Base-by-base conservation (phyloP, 192 early-diverging fungal species). In the Entomortierella lignicola region DNA sequence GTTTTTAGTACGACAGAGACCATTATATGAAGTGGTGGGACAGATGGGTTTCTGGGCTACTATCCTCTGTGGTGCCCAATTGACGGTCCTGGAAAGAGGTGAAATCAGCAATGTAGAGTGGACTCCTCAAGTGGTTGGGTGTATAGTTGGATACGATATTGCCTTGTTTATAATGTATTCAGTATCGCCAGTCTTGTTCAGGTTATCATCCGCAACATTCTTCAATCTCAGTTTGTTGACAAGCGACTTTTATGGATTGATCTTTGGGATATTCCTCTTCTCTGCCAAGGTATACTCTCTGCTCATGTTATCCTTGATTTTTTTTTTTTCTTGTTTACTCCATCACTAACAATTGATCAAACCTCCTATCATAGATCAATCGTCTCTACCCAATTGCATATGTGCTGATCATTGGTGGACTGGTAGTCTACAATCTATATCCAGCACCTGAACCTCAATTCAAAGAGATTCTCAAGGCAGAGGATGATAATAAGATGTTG, bases 201-300 rank as follows among this genome's bases (percentile, higher is more conserved):
- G 91, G 18, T 50, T 89, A 54, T 85, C 89, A 55, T 91, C 89
- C 42, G 92, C 93, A 0, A 85, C 90, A 17, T 88, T 93, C 47
- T 92, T 92, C 81, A 94, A 94, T 62, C 61, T 94, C 59, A 92
- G 91, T n/a, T 79, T 94, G 15, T 71, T 94, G 63, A 92, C 93
- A 8, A 91, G 89, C 56, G 92, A 94, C 72, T 93, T 94, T 63
- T 94, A 93, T 71, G 90, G 91, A 1, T 81, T 93, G 34, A 85
- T 92, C 63, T 93, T 94, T 85, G 89, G 89, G 25, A 77, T 91
- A 53, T 88, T 87, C 71, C 79, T 94, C 56, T 92, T 92, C 82
- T 81, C 86, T 34, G 79, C 90, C 65, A 84, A 60, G 59, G 89
- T 93, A 57, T 54, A 13, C 6, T 30, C 26, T 39, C 41, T 37